phyloP scores from a whole-genome alignment of 495 filamentous ascomycete species.

The Neurospora discreta region DNA sequence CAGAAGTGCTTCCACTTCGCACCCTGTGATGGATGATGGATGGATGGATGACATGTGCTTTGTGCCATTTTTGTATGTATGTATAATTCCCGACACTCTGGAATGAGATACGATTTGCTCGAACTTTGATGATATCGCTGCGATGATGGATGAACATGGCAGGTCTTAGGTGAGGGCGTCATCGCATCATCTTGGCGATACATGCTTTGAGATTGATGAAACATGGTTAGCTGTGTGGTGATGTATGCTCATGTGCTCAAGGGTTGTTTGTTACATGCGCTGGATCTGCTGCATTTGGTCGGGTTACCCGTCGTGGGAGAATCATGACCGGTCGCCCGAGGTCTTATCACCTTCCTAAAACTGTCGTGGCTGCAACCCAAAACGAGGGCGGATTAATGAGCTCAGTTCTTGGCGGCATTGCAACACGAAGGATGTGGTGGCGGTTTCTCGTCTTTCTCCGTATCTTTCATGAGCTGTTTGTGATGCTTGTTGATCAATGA shows the following conservation, averaged over 20 bases:
- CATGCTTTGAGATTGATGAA: background rate
- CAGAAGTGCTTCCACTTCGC: background rate
- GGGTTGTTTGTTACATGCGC: background rate
- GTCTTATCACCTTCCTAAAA: background rate
- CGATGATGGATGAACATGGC: background rate
- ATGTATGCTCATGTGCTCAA: background rate
- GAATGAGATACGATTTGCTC: background rate
- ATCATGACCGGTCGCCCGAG: background rate
- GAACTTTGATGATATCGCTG: background rate
- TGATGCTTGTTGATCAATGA: background rate
- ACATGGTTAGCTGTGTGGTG: background rate
- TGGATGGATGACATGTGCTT: background rate
- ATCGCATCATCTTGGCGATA: background rate
- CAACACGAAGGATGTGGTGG: background rate
- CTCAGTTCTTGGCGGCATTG: background rate
- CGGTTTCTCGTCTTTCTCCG: background rate
- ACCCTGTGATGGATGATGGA: background rate
- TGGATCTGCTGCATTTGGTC: background rate
- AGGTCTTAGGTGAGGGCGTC: background rate
- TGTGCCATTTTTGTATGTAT: background rate
- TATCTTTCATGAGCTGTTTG: background rate
- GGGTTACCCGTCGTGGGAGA: background rate
- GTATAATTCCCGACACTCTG: background rate
- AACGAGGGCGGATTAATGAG: background rate
- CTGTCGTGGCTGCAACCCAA: background rate